A percentile compares a stretch with the other conserved stretches of the same genome.
Conservation (phyloP, 2,329 filamentous ascomycete genomes). For the Sporothrix humicola region DNA sequence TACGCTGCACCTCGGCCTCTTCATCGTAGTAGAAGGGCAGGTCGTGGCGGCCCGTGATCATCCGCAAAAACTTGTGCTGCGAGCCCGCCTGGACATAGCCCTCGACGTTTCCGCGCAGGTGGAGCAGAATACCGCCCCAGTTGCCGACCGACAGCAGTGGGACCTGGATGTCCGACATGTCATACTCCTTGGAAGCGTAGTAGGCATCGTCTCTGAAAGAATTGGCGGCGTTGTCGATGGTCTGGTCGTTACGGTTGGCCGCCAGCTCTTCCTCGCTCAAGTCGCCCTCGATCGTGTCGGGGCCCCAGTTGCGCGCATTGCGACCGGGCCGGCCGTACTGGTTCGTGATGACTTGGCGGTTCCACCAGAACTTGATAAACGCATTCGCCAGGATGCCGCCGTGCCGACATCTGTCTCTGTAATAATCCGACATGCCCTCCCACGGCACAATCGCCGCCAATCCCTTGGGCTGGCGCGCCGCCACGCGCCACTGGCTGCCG, state of each 20-base stretch:
- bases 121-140: slow-evolving; percentile 73
- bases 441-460: slow-evolving; percentile 56
- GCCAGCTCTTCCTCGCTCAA: slow-evolving; percentile 58
- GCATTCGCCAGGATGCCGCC: slow-evolving; percentile 65
- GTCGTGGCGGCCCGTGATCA: slow-evolving; percentile 73
- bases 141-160: slow-evolving; percentile 71
- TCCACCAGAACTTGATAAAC: slow-evolving; percentile 70
- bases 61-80: slow-evolving; percentile 69
- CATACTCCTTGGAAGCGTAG: slow-evolving; percentile 69
- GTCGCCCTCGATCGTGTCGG: slow-evolving; percentile 61
- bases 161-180: slow-evolving; percentile 68
- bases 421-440: slow-evolving; percentile 62
- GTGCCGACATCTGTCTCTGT: slow-evolving; percentile 63
- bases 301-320: slow-evolving; percentile 43
- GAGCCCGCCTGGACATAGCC: slow-evolving; percentile 69
- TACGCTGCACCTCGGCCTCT: slow-evolving; percentile 69
- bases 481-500: slow-evolving; percentile 54
- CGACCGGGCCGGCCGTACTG: slow-evolving; percentile 62
- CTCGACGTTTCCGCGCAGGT: slow-evolving; percentile 71
- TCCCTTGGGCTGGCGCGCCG: slow-evolving; percentile 53
- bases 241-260: slow-evolving; percentile 56
- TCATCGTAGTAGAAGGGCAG: slow-evolving; percentile 74
- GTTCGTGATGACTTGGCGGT: slow-evolving; percentile 68
- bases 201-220: slow-evolving; percentile 67
- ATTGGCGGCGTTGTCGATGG: slow-evolving; percentile 54